These are phyloP conservation scores for Dunaliella sp. DNA, from an alignment of 139 green algal species.

Conservation along the genomic window DNA sequence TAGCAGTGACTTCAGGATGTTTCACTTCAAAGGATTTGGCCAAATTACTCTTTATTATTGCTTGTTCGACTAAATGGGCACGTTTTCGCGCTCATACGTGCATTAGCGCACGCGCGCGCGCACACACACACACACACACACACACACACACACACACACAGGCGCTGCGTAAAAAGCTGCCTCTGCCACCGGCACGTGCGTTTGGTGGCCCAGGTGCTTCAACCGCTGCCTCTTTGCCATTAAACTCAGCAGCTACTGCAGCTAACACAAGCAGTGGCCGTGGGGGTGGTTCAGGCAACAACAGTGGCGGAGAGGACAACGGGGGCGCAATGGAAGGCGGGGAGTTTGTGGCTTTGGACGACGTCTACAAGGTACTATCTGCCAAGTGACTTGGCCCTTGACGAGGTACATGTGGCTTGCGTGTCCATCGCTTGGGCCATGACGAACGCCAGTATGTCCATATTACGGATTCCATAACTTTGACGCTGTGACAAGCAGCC, in stretches of 20 bases:
- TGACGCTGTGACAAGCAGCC: too few relatives aligned
- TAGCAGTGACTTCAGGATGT: too few relatives aligned
- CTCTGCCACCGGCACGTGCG: constrained; percentile 31
- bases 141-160: constrained; percentile 11
- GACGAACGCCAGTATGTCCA: too few relatives aligned
- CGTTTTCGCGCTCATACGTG: neutral
- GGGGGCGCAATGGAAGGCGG: constrained; percentile 18
- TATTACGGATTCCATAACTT: too few relatives aligned
- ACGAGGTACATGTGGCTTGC: neutral
- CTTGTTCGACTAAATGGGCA: too few relatives aligned
- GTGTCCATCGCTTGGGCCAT: too few relatives aligned
- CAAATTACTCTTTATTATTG: too few relatives aligned
- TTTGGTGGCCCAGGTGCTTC: constrained; percentile 5
- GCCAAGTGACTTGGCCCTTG: neutral
- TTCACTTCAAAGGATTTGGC: too few relatives aligned
- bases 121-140: constrained; percentile 5
- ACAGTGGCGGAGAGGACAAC: neutral
- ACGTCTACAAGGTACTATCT: constrained; percentile 71
- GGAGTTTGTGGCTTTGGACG: constrained; percentile 72
- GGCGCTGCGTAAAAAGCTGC: constrained; percentile 35
- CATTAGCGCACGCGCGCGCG: neutral
- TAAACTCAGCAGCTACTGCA: too few relatives aligned
- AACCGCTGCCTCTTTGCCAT: neutral
- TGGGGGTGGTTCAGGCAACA: too few relatives aligned
- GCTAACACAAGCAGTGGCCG: too few relatives aligned